Evolutionary conservation across 2,329 filamentous ascomycete species (phyloP).

Genomic region (Phialemonium atrogriseum): DNA sequence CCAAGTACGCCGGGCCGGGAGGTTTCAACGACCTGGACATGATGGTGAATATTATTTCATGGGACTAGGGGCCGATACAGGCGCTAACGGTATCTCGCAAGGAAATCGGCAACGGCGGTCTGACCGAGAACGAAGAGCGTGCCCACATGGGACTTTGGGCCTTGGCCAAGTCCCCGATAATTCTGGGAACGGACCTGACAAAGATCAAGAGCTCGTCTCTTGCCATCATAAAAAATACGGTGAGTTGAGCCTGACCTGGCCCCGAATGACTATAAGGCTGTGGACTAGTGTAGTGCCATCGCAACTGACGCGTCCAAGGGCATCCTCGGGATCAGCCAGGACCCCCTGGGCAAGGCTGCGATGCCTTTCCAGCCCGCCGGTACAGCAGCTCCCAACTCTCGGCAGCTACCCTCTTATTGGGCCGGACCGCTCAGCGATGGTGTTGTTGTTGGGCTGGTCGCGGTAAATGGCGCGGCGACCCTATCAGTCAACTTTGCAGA

Average conservation of each 20-base stretch:
- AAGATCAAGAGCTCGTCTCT: slow-evolving; percentile 13
- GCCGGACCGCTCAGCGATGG: slow-evolving; percentile 26
- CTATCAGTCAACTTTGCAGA: slow-evolving; percentile 35
- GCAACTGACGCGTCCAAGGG: no score
- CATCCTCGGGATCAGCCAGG: slow-evolving; percentile 19
- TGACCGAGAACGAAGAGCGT: slow-evolving; percentile 13
- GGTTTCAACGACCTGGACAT: slow-evolving; percentile 22
- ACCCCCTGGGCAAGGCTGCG: slow-evolving; percentile 15
- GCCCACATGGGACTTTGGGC: slow-evolving; percentile 20
- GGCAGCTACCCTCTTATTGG: slow-evolving; percentile 33
- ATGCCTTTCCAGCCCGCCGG: slow-evolving; percentile 15
- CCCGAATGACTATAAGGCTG: no score
- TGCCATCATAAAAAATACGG: slow-evolving; percentile 14
- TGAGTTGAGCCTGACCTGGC: neutral
- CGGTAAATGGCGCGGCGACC: slow-evolving; percentile 29
- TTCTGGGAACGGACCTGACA: slow-evolving; percentile 17
- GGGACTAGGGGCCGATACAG: neutral
- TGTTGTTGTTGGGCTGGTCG: slow-evolving; percentile 25
- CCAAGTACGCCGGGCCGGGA: slow-evolving; percentile 14
- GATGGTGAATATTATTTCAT: slow-evolving; percentile 9
- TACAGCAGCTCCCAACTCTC: slow-evolving; percentile 28
- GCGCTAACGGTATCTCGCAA: slow-evolving; percentile 1
- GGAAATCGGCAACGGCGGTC: slow-evolving; percentile 11
- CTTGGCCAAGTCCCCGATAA: slow-evolving; percentile 17
- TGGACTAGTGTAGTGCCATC: no score